Conservation (phyloP, 805 yeast genomes). For the Ogataea glucozyma region DNA sequence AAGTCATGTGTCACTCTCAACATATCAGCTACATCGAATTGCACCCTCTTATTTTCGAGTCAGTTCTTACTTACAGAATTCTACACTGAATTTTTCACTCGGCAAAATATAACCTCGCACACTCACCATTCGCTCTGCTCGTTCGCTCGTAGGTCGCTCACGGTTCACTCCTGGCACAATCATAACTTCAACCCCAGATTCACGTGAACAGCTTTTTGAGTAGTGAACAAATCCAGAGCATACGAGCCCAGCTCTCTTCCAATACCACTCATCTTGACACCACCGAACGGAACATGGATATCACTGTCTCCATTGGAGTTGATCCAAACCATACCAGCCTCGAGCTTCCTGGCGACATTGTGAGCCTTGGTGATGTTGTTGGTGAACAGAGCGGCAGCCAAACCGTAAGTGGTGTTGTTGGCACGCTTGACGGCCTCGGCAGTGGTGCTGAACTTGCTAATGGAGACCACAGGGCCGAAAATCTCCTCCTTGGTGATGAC, state of each 20-base stretch:
- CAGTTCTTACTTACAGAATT: too few species aligned
- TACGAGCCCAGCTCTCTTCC: conserved; percentile 70
- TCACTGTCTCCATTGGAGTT: conserved; percentile 60
- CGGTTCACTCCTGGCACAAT: too few species aligned
- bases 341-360: conserved; percentile 58
- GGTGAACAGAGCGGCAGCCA: conserved; percentile 79
- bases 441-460: conserved; percentile 61
- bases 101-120: too few species aligned
- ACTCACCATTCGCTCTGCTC: too few species aligned
- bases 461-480: conserved; percentile 77
- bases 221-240: conserved; percentile 62
- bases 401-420: conserved; percentile 68
- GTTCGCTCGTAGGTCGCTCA: too few species aligned
- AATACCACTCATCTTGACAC: conserved; percentile 65
- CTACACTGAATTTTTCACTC: too few species aligned
- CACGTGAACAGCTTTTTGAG: conserved; percentile 69
- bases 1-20: too few species aligned
- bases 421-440: conserved; percentile 69
- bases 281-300: conserved; percentile 65
- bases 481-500: conserved; percentile 70
- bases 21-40: too few species aligned
- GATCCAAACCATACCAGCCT: conserved; percentile 69
- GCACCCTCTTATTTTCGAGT: too few species aligned
- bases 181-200: conserved; percentile 48
- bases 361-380: conserved; percentile 60